Percentiles rank a stretch among this genome's conserved stretches.
These are phyloP conservation scores for Termitomyces sp. DNA, from an alignment of 1,284 basidiomycete species.

Conservation along the genomic window DNA sequence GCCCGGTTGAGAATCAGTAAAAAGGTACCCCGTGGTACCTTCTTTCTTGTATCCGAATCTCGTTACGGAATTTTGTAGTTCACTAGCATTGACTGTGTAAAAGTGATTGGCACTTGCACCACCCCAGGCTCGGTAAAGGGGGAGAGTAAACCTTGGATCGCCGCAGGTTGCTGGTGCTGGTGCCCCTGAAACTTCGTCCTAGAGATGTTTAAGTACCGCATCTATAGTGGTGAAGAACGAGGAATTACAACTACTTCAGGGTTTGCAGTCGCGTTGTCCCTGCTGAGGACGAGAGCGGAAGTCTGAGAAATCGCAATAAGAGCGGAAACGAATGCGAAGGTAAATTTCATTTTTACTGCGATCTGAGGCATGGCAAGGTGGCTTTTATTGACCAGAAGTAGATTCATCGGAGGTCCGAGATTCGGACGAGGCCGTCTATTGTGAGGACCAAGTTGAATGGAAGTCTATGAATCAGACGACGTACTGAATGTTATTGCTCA, in stretches of 20 bases:
- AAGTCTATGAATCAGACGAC: background rate
- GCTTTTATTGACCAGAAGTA: background rate
- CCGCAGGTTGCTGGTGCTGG: background rate
- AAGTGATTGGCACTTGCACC: slow-evolving; percentile 2
- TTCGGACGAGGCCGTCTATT: background rate
- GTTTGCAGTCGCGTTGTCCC: background rate
- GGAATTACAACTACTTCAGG: background rate
- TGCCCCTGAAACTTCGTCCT: background rate
- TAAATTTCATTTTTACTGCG: background rate
- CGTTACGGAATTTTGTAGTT: slow-evolving; percentile 5
- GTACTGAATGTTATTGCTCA: background rate
- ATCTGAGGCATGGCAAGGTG: background rate
- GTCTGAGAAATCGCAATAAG: background rate
- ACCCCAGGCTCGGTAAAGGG: slow-evolving; percentile 2
- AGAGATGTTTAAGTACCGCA: background rate
- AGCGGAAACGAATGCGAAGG: background rate
- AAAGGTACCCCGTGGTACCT: slow-evolving; percentile 11
- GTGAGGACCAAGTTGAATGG: background rate
- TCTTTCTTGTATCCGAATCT: background rate
- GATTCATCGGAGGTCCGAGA: background rate
- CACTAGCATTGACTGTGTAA: slow-evolving; percentile 10
- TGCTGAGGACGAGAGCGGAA: background rate
- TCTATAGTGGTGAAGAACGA: background rate
- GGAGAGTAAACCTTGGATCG: slow-evolving; percentile 6
- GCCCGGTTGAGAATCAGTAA: background rate